These are phyloP conservation scores for Ophiostoma montium DNA, from an alignment of 2,329 filamentous ascomycete genomes.

Conservation along the genomic window DNA sequence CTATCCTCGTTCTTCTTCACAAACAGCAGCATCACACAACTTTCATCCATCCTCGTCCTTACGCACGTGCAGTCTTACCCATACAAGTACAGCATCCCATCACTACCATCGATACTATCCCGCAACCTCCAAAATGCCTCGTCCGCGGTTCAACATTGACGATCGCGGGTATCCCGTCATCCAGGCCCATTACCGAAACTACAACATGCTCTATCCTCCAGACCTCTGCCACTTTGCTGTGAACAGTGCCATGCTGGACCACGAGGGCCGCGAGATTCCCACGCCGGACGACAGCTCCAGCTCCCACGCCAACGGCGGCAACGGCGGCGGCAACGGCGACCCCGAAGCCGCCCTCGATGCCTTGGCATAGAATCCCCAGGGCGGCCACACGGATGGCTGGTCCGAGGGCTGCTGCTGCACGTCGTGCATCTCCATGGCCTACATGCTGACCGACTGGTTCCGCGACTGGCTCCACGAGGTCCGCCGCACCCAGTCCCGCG, in stretches of 20 bases:
- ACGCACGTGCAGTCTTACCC: no score
- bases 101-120: not conserved
- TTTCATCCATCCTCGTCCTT: no score
- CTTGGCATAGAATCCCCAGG: not conserved
- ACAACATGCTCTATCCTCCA: not conserved
- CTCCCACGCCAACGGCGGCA: no score
- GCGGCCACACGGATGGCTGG: not conserved
- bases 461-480: not conserved
- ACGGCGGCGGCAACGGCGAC: not conserved
- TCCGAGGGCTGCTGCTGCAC: not conserved
- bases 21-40: no score
- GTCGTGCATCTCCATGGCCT: not conserved
- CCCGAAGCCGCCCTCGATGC: not conserved
- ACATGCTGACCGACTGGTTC: not conserved
- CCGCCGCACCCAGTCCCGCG: not conserved
- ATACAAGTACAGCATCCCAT: not conserved
- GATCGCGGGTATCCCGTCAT: not conserved
- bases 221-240: not conserved
- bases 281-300: not conserved
- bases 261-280: not conserved
- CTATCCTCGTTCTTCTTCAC: no score
- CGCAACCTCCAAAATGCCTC: not conserved
- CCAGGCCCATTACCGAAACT: not conserved
- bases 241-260: not conserved
- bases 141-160: not conserved